phyloP scores from a whole-genome alignment of 305 asterid genomes.

The Fraxinus latifolia region DNA sequence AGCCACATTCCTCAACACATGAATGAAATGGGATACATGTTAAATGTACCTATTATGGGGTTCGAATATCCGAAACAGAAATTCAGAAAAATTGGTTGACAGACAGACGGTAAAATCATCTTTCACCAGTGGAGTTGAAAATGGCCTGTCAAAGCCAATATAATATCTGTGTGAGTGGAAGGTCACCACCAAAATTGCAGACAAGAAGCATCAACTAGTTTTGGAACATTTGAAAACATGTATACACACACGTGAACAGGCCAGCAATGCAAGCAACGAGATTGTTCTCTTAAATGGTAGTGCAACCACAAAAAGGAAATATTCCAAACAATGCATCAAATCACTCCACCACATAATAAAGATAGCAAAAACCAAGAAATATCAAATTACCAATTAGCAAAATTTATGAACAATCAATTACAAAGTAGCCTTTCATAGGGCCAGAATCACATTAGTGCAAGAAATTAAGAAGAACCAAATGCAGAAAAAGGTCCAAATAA shows the following conservation, averaged over 20 bases:
- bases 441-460: not conserved
- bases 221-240: conserved; percentile 33
- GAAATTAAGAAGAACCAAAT: conserved; percentile 18
- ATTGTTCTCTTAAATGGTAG: conserved; percentile 38
- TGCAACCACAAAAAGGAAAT: conserved; percentile 16
- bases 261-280: conserved; percentile 47
- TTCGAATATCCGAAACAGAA: not conserved
- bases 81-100: not conserved
- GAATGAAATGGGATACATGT: not conserved
- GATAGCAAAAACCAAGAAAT: not conserved
- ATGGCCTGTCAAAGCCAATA: conserved; percentile 56
- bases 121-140: conserved; percentile 38
- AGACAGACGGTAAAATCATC: conserved; percentile 4
- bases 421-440: not conserved
- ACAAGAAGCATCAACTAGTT: conserved; percentile 46
- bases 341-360: conserved; percentile 18
- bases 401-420: not conserved
- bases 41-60: not conserved
- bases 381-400: conserved; percentile 8
- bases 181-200: conserved; percentile 39
- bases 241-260: conserved; percentile 31
- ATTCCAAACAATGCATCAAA: conserved; percentile 37
- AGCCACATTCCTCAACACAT: conserved; percentile 40
- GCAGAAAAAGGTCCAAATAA: conserved; percentile 16
- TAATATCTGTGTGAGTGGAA: conserved; percentile 41